Base-by-base conservation (phyloP, 139 green algal genomes). In the Picochlorum sp. region DNA sequence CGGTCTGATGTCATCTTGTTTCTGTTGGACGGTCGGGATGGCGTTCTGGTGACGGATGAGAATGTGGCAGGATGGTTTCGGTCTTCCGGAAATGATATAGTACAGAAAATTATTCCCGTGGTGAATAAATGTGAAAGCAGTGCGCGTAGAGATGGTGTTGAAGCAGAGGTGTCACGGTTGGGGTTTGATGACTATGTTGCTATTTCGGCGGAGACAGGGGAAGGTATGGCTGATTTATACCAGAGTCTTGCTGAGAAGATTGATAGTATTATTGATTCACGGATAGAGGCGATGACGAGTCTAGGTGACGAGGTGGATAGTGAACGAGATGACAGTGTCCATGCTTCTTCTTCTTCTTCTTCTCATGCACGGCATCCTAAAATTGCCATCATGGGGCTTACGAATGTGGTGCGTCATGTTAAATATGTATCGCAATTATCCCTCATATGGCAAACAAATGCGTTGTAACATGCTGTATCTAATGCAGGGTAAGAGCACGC, bases 211-310 rank as follows among this genome's bases (percentile, higher is more conserved):
- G 82, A 88, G 63, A 89, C 84, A 57, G 78, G 91, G 1, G 88
- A 97, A 63, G 92, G 90, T 45, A 85, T 96, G 79, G 75, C 74
- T 0, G 89, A 96, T 37, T 79, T 96, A 30, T 96, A 90, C 63
- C 61, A 52, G 2, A 82, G 73, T 20, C 47, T 54, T 54, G 47
- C 18, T 21, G 18, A 80, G 77, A 2, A 31, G 74, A 6, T 37
- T 93, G 34, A 57, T 21, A n/a, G 28, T 13, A 57, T 49, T 11
- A 9, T 41, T 41, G 34, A 41, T 2, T 41, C 34, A 13, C 34
- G 34, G 60, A 20, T 21, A 50, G 50, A 34, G 34, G 34, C 34
- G 6, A 41, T 41, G 34, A 8, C 34, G 34, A 41, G 34, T 41
- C 34, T 41, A 11, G 34, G 34, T 4, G 34, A 41, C 0, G 34